Conservation (phyloP, 2,329 filamentous ascomycete species). For the Fusarium nematophilum region DNA sequence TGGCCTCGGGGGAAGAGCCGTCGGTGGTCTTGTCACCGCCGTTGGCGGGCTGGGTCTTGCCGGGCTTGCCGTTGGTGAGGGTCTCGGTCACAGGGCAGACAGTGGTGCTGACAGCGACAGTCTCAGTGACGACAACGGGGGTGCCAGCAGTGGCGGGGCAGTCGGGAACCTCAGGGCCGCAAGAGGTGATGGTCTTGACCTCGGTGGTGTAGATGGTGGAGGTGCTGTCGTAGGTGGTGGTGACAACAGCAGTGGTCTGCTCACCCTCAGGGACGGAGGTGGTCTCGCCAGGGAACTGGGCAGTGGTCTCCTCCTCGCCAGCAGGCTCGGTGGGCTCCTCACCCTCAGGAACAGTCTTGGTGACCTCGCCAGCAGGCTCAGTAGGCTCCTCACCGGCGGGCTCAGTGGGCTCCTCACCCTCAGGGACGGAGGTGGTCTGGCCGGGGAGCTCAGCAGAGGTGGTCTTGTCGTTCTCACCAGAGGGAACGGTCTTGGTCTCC, state of each 20-base stretch:
- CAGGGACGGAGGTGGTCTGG: slow-evolving; percentile 19
- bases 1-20: slow-evolving; percentile 6
- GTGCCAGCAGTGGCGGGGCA: slow-evolving; percentile 55
- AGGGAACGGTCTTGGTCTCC: slow-evolving; percentile 21
- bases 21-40: slow-evolving; percentile 28
- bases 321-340: slow-evolving; percentile 23
- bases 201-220: slow-evolving; percentile 49
- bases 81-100: slow-evolving; percentile 33
- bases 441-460: slow-evolving; percentile 2
- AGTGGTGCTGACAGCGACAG: slow-evolving; percentile 31
- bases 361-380: slow-evolving; percentile 31
- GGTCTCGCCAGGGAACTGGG: slow-evolving; percentile 1
- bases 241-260: slow-evolving; percentile 24
- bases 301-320: slow-evolving; percentile 8
- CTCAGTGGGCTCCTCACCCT: slow-evolving; percentile 32
- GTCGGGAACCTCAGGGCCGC: slow-evolving; percentile 53
- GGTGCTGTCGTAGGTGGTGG: slow-evolving; percentile 46
- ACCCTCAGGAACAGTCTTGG: slow-evolving; percentile 40
- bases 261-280: slow-evolving; percentile 1
- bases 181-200: slow-evolving; percentile 48
- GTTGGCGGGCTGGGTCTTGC: slow-evolving; percentile 11
- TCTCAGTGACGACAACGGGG: slow-evolving; percentile 31
- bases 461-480: not conserved
- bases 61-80: slow-evolving; percentile 1
- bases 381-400: slow-evolving; percentile 6